Percentiles rank a stretch among this genome's conserved stretches.
phyloP scores from a whole-genome alignment of 345 rosid genomes.

The Leavenworthia alabamica region DNA sequence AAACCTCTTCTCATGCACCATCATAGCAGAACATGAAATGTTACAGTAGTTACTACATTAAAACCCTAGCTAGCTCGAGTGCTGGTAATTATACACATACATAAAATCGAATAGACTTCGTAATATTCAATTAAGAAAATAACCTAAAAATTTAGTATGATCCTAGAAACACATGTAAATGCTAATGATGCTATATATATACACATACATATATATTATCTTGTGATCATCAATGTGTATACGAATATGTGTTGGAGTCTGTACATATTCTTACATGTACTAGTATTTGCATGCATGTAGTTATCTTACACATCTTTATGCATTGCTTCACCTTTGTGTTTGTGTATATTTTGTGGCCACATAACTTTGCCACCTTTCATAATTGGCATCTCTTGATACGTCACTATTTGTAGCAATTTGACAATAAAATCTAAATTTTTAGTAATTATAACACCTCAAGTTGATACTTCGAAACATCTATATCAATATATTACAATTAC shows the following conservation, averaged over 20 bases:
- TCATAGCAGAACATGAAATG: no score
- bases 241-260: constrained; percentile 16
- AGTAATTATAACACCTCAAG: not conserved
- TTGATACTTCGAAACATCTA: no score
- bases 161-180: constrained; percentile 2
- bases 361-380: constrained; percentile 16
- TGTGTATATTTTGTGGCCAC: constrained; percentile 26
- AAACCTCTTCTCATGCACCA: no score
- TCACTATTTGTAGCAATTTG: constrained; percentile 18
- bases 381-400: constrained; percentile 17
- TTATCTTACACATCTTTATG: constrained; percentile 23
- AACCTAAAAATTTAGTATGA: not conserved
- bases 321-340: not conserved
- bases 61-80: not conserved
- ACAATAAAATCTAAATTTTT: not conserved
- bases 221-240: constrained; percentile 18
- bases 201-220: not conserved
- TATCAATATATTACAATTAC: no score
- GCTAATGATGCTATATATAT: no score
- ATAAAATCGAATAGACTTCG: no score
- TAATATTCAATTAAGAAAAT: no score
- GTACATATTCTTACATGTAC: constrained; percentile 29
- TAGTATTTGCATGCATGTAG: constrained; percentile 31
- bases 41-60: not conserved
- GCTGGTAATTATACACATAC: not conserved